Percentiles rank a stretch among this genome's conserved stretches.
phyloP scores from a whole-genome alignment of 1,284 basidiomycete species.

The Sanghuangporus weigelae region DNA sequence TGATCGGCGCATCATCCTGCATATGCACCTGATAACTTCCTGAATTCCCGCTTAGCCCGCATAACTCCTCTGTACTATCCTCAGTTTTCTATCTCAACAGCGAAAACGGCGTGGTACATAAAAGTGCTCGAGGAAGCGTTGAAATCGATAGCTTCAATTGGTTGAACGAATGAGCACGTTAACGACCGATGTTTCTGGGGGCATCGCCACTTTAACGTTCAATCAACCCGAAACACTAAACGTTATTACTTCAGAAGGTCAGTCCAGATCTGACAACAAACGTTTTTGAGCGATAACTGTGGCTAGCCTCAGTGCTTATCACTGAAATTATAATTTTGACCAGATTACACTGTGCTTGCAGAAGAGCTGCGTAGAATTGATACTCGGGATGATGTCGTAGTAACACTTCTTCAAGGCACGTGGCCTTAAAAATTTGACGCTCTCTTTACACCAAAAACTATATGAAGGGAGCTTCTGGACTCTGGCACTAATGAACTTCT shows the following conservation, averaged over 20 bases:
- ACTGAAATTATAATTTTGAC: not conserved
- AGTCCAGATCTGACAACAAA: conserved; percentile 7
- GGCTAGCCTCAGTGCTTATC: not conserved
- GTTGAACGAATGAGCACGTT: conserved; percentile 32
- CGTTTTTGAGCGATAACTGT: not conserved
- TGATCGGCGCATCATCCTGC: not conserved
- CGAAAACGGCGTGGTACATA: not conserved
- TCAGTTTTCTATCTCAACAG: too few relatives aligned
- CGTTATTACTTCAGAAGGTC: conserved; percentile 54
- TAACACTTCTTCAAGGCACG: conserved; percentile 64
- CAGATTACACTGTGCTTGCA: conserved; percentile 61
- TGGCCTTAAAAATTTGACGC: not conserved
- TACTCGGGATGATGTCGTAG: conserved; percentile 53
- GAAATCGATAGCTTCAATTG: not conserved
- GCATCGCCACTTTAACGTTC: conserved; percentile 65
- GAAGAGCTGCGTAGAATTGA: conserved; percentile 54
- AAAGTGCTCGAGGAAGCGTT: not conserved
- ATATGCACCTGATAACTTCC: too few relatives aligned
- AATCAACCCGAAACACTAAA: conserved; percentile 56
- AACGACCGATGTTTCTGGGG: conserved; percentile 43
- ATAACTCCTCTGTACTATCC: too few relatives aligned
- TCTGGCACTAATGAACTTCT: not conserved
- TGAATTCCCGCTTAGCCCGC: too few relatives aligned
- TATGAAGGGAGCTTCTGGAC: not conserved
- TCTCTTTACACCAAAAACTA: not conserved